phyloP scores from a whole-genome alignment of 495 filamentous ascomycete species.

The Aeminium ludgeri region DNA sequence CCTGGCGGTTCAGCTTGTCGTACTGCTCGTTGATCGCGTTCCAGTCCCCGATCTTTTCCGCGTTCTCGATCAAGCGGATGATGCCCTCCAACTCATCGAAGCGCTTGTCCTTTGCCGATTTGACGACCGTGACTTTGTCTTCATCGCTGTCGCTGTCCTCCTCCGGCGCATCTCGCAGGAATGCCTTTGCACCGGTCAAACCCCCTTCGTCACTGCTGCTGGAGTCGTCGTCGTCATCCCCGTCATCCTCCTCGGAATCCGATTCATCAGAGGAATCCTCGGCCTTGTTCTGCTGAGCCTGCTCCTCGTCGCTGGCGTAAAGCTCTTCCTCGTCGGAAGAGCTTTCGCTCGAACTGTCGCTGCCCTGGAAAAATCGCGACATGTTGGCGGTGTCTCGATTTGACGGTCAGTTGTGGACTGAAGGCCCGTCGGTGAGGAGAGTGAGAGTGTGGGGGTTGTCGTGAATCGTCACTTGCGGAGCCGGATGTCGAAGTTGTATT shows the following conservation, averaged over 20 bases:
- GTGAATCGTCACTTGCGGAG: not conserved
- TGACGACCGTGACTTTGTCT: slow-evolving; percentile 63
- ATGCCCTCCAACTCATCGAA: slow-evolving; percentile 82
- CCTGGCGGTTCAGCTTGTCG: slow-evolving; percentile 89
- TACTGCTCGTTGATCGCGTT: slow-evolving; percentile 72
- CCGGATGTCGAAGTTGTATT: not conserved
- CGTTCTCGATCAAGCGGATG: slow-evolving; percentile 83
- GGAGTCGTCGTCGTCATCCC: slow-evolving; percentile 22
- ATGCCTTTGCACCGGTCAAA: slow-evolving; percentile 54
- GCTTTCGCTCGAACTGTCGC: slow-evolving; percentile 71
- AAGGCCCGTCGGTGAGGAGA: not conserved
- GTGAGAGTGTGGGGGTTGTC: not conserved
- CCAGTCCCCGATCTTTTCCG: slow-evolving; percentile 95
- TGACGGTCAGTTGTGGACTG: no score
- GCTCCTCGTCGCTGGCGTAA: slow-evolving; percentile 57
- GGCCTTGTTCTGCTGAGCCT: slow-evolving; percentile 35
- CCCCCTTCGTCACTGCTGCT: slow-evolving; percentile 47
- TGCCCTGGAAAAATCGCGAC: slow-evolving; percentile 95
- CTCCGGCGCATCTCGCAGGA: slow-evolving; percentile 49
- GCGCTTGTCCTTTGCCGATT: slow-evolving; percentile 96
- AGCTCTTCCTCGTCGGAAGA: slow-evolving; percentile 86
- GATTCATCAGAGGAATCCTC: slow-evolving; percentile 33
- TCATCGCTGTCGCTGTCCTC: slow-evolving; percentile 54
- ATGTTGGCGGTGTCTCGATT: slow-evolving; percentile 30
- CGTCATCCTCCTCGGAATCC: slow-evolving; percentile 27